These are phyloP conservation scores for Leptomonas seymouri DNA, from an alignment of 208 protist species.

Conservation along the genomic window DNA sequence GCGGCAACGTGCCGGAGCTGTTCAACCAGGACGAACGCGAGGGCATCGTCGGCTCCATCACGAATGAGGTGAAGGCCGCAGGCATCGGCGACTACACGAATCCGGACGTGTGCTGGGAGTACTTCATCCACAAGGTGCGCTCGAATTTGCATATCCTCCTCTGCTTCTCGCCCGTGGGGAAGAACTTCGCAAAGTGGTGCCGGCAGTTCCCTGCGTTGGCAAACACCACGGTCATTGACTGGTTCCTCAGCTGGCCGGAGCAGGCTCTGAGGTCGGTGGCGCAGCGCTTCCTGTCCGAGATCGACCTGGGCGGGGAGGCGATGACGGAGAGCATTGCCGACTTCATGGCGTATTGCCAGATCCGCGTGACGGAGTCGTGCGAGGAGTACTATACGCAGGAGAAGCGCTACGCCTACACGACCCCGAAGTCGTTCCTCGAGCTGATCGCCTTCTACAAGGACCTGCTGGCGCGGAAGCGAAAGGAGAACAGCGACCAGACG, in stretches of 20 bases:
- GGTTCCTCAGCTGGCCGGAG: slow-evolving; percentile 98
- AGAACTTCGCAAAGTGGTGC: slow-evolving; percentile 96
- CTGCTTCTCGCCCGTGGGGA: slow-evolving; percentile 98
- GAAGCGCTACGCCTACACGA: slow-evolving; percentile 98
- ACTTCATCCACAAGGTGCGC: slow-evolving; percentile 97
- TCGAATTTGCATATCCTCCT: slow-evolving; percentile 97
- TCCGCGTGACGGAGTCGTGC: slow-evolving; percentile 93
- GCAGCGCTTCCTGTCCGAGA: slow-evolving; percentile 91
- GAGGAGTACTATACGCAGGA: slow-evolving; percentile 95
- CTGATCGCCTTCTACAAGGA: slow-evolving; percentile 98
- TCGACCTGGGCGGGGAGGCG: slow-evolving; percentile 90
- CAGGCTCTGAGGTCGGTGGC: slow-evolving; percentile 98
- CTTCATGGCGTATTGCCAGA: slow-evolving; percentile 97
- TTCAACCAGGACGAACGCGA: slow-evolving; percentile 95
- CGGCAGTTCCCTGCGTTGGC: slow-evolving; percentile 98
- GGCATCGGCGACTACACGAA: slow-evolving; percentile 92
- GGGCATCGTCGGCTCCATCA: slow-evolving; percentile 87
- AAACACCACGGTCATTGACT: slow-evolving; percentile 98
- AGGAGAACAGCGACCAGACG: slow-evolving; percentile 91
- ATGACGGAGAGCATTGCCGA: slow-evolving; percentile 90
- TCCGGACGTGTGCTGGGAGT: slow-evolving; percentile 95
- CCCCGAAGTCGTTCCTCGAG: slow-evolving; percentile 99
- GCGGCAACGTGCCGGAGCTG: slow-evolving; percentile 97
- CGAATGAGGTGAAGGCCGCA: slow-evolving; percentile 92
- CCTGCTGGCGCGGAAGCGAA: slow-evolving; percentile 93